Conservation (phyloP, 331 rosid genomes). For the Phaseolus coccineus region DNA sequence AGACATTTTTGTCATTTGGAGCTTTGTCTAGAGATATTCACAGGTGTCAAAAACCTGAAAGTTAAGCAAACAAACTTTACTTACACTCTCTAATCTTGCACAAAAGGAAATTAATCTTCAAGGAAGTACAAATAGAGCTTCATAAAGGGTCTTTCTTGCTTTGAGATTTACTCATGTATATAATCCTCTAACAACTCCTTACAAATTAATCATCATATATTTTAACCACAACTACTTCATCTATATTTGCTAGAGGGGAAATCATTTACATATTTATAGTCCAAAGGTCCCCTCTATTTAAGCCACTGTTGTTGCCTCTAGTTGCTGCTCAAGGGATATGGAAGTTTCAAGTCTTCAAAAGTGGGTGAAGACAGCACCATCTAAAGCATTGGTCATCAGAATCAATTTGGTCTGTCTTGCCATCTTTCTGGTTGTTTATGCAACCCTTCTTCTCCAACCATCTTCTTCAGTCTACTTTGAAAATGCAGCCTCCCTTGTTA, state of each 20-base stretch:
- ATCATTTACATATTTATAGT: conserved; percentile 34
- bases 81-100: background rate
- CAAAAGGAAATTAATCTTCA: conserved; percentile 39
- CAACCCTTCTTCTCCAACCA: conserved; percentile 73
- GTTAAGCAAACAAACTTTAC: conserved; percentile 39
- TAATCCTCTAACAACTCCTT: conserved; percentile 61
- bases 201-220: conserved; percentile 40
- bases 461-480: conserved; percentile 66
- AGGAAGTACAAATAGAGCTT: conserved; percentile 62
- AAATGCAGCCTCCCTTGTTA: conserved; percentile 65
- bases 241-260: conserved; percentile 26
- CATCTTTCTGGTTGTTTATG: conserved; percentile 61
- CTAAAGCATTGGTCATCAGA: conserved; percentile 70
- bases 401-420: conserved; percentile 71
- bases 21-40: conserved; percentile 4
- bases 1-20: conserved; percentile 31
- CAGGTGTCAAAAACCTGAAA: conserved; percentile 44
- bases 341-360: conserved; percentile 56
- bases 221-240: conserved; percentile 40
- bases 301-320: conserved; percentile 32
- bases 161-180: conserved; percentile 55
- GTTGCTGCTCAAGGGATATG: conserved; percentile 45
- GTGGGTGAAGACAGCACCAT: conserved; percentile 62
- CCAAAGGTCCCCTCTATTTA: conserved; percentile 25
- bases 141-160: conserved; percentile 51